These are phyloP conservation scores for Paragyromitra xinjiangensis DNA, from an alignment of 495 filamentous ascomycete genomes.

Conservation along the genomic window DNA sequence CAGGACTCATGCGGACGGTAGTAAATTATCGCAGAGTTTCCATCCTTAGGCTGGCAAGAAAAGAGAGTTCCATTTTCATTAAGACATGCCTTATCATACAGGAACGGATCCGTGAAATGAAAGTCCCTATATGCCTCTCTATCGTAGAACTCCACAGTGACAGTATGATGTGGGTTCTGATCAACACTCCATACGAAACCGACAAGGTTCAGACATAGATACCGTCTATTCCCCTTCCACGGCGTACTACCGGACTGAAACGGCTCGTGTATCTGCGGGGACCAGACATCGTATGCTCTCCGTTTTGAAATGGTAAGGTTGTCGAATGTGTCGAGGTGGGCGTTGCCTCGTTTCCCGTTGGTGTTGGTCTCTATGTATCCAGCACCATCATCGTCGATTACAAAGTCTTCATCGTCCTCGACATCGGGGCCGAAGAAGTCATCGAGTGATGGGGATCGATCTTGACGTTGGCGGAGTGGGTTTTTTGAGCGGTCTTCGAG, in stretches of 20 bases:
- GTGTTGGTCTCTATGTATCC: constrained; percentile 77
- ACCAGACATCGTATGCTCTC: constrained; percentile 60
- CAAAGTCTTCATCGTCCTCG: constrained; percentile 69
- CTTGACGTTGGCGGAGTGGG: constrained; percentile 10
- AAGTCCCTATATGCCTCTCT: constrained; percentile 89
- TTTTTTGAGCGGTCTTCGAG: constrained; percentile 31
- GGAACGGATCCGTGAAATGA: constrained; percentile 94
- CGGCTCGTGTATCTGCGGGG: constrained; percentile 77
- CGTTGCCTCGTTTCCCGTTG: constrained; percentile 73
- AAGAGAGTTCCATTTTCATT: constrained; percentile 87
- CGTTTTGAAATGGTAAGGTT: constrained; percentile 59
- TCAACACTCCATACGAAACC: constrained; percentile 97
- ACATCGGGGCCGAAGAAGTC: constrained; percentile 64
- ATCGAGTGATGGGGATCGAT: constrained; percentile 55
- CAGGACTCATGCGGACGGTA: constrained; percentile 97
- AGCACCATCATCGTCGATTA: constrained; percentile 94
- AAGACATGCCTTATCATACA: constrained; percentile 93
- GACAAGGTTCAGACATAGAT: constrained; percentile 90
- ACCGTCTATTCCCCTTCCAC: constrained; percentile 91
- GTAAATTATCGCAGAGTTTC: constrained; percentile 82
- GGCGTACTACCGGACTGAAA: constrained; percentile 95
- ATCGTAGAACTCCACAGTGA: constrained; percentile 98
- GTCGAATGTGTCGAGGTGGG: constrained; percentile 58
- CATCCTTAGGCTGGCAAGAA: constrained; percentile 76
- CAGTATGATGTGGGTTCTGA: constrained; percentile 91